These are phyloP conservation scores for Striga hermonthica DNA, from an alignment of 305 asterid genomes.

Conservation along the genomic window DNA sequence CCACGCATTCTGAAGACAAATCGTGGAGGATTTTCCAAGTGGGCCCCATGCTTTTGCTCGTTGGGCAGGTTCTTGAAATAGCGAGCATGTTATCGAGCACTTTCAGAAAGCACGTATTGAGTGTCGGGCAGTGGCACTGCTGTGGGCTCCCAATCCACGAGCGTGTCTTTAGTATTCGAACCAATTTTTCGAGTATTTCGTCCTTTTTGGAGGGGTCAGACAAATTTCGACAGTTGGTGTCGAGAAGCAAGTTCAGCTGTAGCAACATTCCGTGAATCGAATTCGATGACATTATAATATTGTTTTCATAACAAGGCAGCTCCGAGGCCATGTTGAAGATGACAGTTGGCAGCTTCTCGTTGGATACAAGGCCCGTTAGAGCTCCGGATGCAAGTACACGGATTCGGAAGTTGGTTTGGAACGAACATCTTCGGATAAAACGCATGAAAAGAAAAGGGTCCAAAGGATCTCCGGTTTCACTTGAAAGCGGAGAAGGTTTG, in stretches of 20 bases:
- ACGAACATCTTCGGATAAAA: slow-evolving; percentile 79
- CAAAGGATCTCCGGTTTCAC: slow-evolving; percentile 71
- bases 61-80: slow-evolving; percentile 62
- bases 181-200: slow-evolving; percentile 51
- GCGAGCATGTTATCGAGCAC: slow-evolving; percentile 79
- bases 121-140: slow-evolving; percentile 71
- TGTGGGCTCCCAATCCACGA: slow-evolving; percentile 80
- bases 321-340: slow-evolving; percentile 71
- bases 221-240: slow-evolving; percentile 72
- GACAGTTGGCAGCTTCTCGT: slow-evolving; percentile 70
- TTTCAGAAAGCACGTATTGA: slow-evolving; percentile 56
- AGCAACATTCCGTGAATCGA: slow-evolving; percentile 80
- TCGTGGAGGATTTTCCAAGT: slow-evolving; percentile 72
- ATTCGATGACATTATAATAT: slow-evolving; percentile 37
- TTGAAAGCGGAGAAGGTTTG: slow-evolving; percentile 78
- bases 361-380: slow-evolving; percentile 68
- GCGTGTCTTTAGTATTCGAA: slow-evolving; percentile 47
- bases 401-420: slow-evolving; percentile 73
- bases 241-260: slow-evolving; percentile 79
- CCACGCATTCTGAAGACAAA: slow-evolving; percentile 72
- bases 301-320: slow-evolving; percentile 46
- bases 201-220: slow-evolving; percentile 67
- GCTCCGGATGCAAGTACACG: slow-evolving; percentile 96
- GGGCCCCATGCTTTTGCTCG: slow-evolving; percentile 44
- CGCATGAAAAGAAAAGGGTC: slow-evolving; percentile 90